These are phyloP conservation scores for Fusarium irregulare DNA, from an alignment of 2,329 filamentous ascomycete genomes.

Conservation along the genomic window DNA sequence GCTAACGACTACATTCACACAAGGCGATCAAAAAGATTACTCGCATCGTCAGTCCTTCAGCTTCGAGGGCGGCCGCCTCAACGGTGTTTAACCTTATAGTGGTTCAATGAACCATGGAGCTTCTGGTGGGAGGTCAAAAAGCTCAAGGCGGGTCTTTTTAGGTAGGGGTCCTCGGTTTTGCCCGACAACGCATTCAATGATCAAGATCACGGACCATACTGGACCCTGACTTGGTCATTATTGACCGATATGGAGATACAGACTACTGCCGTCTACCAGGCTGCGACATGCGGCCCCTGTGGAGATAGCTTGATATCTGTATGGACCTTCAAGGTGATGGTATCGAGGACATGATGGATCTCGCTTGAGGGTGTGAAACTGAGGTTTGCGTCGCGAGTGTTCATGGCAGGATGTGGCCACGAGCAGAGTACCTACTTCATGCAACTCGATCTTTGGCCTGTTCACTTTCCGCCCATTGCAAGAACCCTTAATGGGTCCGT, in stretches of 20 bases:
- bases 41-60: slow-evolving; percentile 12
- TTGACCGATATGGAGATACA: slow-evolving; percentile 2
- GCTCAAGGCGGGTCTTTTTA: neutral
- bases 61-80: slow-evolving; percentile 15
- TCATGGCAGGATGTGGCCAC: slow-evolving; percentile 11
- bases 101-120: slow-evolving; percentile 8
- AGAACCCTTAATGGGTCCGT: neutral
- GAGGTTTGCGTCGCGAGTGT: slow-evolving; percentile 7
- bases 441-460: slow-evolving; percentile 2
- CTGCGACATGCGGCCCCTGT: slow-evolving; percentile 19
- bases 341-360: slow-evolving; percentile 10
- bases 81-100: slow-evolving; percentile 12
- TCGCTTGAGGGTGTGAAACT: slow-evolving; percentile 8
- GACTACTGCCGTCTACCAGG: slow-evolving; percentile 23
- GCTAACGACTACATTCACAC: neutral
- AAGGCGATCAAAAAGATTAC: neutral
- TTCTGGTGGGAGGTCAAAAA: neutral
- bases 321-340: slow-evolving; percentile 12
- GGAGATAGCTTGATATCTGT: slow-evolving; percentile 28
- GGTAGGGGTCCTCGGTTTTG: slow-evolving; percentile 8
- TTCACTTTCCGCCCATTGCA: neutral
- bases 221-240: slow-evolving; percentile 8
- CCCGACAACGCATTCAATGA: slow-evolving; percentile 18
- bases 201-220: slow-evolving; percentile 5
- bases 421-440: neutral